Percentiles rank a stretch among this genome's conserved stretches.
Conservation (phyloP, 768 basidiomycete genomes). For the Suillus subalutaceus region DNA sequence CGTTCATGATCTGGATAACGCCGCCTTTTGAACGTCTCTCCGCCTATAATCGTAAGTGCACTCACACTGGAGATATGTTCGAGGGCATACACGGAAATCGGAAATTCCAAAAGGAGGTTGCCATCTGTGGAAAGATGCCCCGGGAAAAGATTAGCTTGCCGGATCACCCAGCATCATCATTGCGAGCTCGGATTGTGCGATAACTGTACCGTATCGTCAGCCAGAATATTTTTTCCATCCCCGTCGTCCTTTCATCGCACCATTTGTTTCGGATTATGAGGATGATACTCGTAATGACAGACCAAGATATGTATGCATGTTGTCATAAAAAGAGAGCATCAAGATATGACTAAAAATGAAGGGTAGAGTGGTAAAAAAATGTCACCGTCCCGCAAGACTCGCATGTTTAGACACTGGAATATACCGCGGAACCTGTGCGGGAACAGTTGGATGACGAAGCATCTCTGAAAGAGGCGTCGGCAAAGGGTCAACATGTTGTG, state of each 20-base stretch:
- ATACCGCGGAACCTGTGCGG: constrained; percentile 11
- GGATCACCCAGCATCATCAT: neutral
- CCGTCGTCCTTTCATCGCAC: neutral
- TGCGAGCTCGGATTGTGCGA: neutral
- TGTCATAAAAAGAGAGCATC: neutral
- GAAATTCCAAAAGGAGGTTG: neutral
- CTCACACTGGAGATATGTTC: neutral
- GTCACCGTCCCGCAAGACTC: constrained; percentile 35
- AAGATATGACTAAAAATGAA: neutral
- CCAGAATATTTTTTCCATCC: neutral
- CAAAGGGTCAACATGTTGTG: constrained; percentile 46
- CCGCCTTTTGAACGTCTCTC: neutral
- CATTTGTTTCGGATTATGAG: neutral
- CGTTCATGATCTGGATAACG: neutral
- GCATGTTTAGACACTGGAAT: constrained; percentile 32
- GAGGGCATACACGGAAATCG: neutral
- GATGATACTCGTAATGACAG: neutral
- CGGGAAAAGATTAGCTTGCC: neutral
- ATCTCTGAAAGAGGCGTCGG: constrained; percentile 61
- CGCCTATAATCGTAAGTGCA: neutral
- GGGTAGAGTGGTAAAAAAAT: neutral
- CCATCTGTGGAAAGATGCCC: neutral
- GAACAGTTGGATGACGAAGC: constrained; percentile 32
- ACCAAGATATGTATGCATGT: neutral
- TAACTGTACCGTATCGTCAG: neutral